Conservation (phyloP, 202 grass and related monocot species). For the Zoysia matrella region DNA sequence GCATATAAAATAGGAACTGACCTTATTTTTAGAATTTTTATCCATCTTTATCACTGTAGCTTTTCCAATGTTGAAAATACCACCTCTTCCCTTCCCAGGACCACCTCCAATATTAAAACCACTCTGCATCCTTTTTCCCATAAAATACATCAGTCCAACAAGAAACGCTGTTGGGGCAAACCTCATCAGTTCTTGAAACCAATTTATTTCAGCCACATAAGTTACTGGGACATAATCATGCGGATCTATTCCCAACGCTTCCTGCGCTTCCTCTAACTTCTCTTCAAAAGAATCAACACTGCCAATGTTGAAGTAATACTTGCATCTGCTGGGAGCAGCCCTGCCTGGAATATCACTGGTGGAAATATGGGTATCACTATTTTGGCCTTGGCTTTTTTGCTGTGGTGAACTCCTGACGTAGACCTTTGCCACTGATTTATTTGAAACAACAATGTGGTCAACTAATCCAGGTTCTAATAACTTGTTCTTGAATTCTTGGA, state of each 20-base stretch:
- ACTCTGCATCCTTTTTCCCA: constrained; percentile 91
- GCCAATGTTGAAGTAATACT: constrained; percentile 97
- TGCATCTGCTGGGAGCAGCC: constrained; percentile 67
- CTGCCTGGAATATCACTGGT: constrained; percentile 54
- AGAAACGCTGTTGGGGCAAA: constrained; percentile 86
- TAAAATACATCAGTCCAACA: constrained; percentile 85
- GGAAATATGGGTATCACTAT: constrained; percentile 50
- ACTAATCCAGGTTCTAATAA: constrained; percentile 93
- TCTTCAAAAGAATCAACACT: constrained; percentile 98
- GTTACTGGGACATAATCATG: constrained; percentile 94
- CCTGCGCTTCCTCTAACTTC: constrained; percentile 96
- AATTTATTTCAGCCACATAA: constrained; percentile 87
- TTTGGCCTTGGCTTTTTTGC: constrained; percentile 47
- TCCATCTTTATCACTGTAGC: constrained; percentile 93
- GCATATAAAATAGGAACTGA: constrained; percentile 6
- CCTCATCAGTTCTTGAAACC: constrained; percentile 85
- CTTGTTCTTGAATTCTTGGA: constrained; percentile 99
- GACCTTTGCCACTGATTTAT: constrained; percentile 96
- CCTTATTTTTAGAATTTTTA: constrained; percentile 99
- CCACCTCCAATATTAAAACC: constrained; percentile 94
- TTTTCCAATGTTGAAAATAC: constrained; percentile 99
- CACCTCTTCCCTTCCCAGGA: constrained; percentile 69
- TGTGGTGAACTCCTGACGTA: constrained; percentile 70
- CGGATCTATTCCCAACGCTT: constrained; percentile 75
- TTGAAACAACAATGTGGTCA: constrained; percentile 85